Percentiles rank a stretch among this genome's conserved stretches.
Evolutionary conservation across 176 grass and related monocot species (phyloP).

Genomic region (Bonia amplexicaulis): DNA sequence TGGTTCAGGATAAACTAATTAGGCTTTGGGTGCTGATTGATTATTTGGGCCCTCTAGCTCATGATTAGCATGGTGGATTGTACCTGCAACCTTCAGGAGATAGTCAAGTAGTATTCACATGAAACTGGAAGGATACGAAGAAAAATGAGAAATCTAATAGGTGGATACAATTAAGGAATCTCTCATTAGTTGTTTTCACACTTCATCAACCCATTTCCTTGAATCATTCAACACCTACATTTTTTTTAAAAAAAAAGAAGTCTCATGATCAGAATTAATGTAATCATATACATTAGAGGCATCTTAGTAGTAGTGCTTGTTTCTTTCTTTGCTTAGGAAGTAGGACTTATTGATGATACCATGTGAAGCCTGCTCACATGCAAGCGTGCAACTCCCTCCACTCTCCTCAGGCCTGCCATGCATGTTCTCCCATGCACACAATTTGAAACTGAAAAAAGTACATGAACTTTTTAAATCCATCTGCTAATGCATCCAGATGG

Average conservation of each 20-base stretch:
- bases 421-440: constrained; percentile 40
- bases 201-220: constrained; percentile 2
- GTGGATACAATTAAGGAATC: constrained; percentile 9
- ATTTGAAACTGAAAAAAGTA: constrained; percentile 17
- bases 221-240: constrained; percentile 2
- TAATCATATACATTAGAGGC: constrained; percentile 26
- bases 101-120: constrained; percentile 22
- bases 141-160: not conserved
- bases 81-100: constrained; percentile 29
- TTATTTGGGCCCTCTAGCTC: constrained; percentile 15
- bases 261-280: not conserved
- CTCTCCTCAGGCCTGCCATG: not conserved
- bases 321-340: constrained; percentile 4
- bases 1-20: constrained; percentile 29
- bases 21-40: not conserved
- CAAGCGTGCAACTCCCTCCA: constrained; percentile 5
- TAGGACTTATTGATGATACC: constrained; percentile 12
- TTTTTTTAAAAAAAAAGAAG: not conserved
- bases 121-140: not conserved
- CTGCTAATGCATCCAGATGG: constrained; percentile 19
- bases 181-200: not conserved
- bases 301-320: not conserved
- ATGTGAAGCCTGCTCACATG: constrained; percentile 33
- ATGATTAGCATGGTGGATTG: constrained; percentile 33
- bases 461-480: not conserved